phyloP scores from a whole-genome alignment of 768 basidiomycete genomes.

The Pulveroboletus frians region DNA sequence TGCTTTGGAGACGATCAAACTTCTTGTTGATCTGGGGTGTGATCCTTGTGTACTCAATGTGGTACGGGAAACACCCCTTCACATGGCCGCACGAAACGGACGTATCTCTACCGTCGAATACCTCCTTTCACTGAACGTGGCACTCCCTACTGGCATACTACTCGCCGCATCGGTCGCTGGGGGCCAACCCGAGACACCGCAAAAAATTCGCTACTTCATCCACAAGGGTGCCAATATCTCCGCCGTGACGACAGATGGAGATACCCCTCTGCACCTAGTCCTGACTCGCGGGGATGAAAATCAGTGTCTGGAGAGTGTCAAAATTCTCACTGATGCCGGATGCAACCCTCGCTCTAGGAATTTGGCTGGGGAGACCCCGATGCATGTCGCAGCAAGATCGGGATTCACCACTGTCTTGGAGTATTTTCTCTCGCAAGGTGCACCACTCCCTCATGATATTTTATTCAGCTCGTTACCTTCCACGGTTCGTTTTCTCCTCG shows the following conservation, averaged over 20 bases:
- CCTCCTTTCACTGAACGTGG: neutral
- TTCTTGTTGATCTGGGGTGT: neutral
- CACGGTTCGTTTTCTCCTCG: neutral
- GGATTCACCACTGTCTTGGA: neutral
- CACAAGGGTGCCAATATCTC: neutral
- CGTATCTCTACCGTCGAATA: neutral
- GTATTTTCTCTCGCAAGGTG: neutral
- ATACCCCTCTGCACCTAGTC: neutral
- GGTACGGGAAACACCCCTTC: neutral
- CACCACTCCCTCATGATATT: neutral
- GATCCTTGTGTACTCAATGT: neutral
- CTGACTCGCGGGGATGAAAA: neutral
- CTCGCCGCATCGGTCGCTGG: neutral
- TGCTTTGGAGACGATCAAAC: neutral
- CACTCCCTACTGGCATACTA: neutral
- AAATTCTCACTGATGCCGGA: neutral
- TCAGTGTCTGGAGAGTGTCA: neutral
- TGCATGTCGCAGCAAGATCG: neutral
- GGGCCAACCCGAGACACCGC: rapidly evolving
- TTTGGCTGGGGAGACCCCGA: neutral
- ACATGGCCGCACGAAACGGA: neutral
- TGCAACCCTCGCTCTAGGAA: neutral
- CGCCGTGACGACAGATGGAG: neutral
- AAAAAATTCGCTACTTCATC: neutral
- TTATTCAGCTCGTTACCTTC: neutral